phyloP scores from a whole-genome alignment of 2,329 filamentous ascomycete genomes.

The Blumeriella jaapii region DNA sequence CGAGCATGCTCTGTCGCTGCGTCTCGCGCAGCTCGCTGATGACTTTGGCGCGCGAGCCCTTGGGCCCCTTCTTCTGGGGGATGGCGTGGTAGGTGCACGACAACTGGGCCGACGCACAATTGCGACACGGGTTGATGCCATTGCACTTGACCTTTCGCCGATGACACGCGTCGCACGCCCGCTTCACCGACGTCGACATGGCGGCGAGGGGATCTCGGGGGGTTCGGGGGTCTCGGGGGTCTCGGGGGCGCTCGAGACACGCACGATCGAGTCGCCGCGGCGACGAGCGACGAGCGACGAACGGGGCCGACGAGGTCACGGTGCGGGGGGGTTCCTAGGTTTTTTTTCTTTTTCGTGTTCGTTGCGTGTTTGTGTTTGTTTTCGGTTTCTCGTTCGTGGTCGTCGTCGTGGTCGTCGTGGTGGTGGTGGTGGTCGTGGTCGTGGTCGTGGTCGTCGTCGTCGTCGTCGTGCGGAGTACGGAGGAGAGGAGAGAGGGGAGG shows the following conservation, averaged over 20 bases:
- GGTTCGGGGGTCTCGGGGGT: no score
- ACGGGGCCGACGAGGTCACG: no score
- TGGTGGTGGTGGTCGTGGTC: no score
- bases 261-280: constrained; percentile 4
- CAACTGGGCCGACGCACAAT: constrained; percentile 55
- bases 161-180: constrained; percentile 64
- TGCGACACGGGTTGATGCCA: constrained; percentile 57
- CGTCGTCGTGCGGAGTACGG: no score
- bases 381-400: no score
- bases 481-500: not conserved
- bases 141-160: constrained; percentile 66
- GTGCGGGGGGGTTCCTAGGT: no score
- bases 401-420: no score
- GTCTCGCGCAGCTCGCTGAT: constrained; percentile 62
- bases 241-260: no score
- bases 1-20: constrained; percentile 54
- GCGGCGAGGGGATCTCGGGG: constrained; percentile 11
- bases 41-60: constrained; percentile 63
- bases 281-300: not conserved
- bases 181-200: constrained; percentile 32
- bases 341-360: no score
- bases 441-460: no score
- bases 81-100: constrained; percentile 65
- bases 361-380: no score
- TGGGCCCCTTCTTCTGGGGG: constrained; percentile 66